A percentile compares a stretch with the other conserved stretches of the same genome.
Conservation (phyloP, 169 alveolate species). For the Toxoplasma gondii region DNA sequence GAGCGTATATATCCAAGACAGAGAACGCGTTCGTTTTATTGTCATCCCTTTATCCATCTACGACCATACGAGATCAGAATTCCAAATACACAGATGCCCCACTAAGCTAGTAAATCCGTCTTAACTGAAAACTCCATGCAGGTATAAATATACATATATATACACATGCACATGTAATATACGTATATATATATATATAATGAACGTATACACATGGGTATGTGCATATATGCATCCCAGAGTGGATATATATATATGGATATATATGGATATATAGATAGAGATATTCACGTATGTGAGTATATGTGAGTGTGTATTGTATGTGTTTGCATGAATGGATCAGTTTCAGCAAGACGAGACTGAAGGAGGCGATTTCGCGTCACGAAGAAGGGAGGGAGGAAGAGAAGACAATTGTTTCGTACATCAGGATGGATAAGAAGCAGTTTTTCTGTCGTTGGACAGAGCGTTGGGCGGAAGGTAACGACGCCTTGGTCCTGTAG, state of each 20-base stretch:
- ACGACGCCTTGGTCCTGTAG: conserved; percentile 4
- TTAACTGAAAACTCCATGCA: too few species aligned
- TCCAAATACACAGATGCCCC: too few species aligned
- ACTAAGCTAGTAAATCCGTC: too few species aligned
- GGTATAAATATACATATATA: too few species aligned
- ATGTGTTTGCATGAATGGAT: neutral
- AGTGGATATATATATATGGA: neutral
- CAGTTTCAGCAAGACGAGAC: neutral
- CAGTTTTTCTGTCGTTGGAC: conserved; percentile 10
- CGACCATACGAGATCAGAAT: too few species aligned
- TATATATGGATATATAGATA: conserved; percentile 1
- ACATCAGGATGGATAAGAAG: conserved; percentile 31
- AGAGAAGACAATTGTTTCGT: neutral
- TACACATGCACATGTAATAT: too few species aligned
- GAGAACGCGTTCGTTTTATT: too few species aligned
- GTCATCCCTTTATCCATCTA: too few species aligned
- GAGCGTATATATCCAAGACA: too few species aligned
- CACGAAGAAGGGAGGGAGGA: neutral
- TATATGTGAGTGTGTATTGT: neutral
- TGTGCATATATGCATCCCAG: neutral
- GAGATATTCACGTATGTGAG: neutral
- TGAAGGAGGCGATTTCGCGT: neutral
- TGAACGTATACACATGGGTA: neutral
- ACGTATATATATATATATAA: neutral
- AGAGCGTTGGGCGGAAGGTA: neutral